Base-by-base conservation (phyloP, 352 stramenopile species). In the Elongisporangium undulatum region DNA sequence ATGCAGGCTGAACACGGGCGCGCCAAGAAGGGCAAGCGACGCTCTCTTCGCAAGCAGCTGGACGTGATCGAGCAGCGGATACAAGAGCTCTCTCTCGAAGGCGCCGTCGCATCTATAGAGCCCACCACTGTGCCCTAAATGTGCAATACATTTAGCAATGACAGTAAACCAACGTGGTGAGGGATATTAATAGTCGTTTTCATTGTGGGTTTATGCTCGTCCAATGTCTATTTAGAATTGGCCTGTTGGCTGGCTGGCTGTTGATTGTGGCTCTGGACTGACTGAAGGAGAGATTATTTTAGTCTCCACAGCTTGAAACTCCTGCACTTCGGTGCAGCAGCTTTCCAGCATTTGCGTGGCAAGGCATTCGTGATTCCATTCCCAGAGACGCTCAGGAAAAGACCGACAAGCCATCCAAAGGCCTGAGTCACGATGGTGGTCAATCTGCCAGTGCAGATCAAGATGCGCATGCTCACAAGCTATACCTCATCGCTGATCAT, bases 41-140 rank as follows among this genome's bases (percentile, higher is more conserved):
- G 84, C 17, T 91, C 84, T 38, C 68, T 93, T 61, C 84, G 81
- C 59, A 93, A 93, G 74, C 84, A 93, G 56, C 53, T 91, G n/a
- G 76, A 89, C 57, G 87, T 75, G 3, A 67, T 93, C 56, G 58
- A 87, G 63, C 62, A 56, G 17, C 73, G 82, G 68, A 87, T 92
- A 82, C 72, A 82, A 38, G 62, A 74, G 23, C 63, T 73, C 16
- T 45, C 34, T 45, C 34, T 45, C 34, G 34, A 45, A 45, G 10
- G 12, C 1, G 29, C 13, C 29, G 34, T 5, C 12, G 34, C 6
- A 7, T 12, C 34, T 45, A 45, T 45, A 45, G 34, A 45, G 10
- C 13, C 34, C 10, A 45, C 17, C 13, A 15, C 34, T 45, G 34
- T 4, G 34, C 34, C 34, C 2, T 45, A 45, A 45, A 38, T 10